Percentiles rank a stretch among this genome's conserved stretches.
Evolutionary conservation across 2,329 filamentous ascomycete species (phyloP).

Genomic region (Colletotrichum destructivum): DNA sequence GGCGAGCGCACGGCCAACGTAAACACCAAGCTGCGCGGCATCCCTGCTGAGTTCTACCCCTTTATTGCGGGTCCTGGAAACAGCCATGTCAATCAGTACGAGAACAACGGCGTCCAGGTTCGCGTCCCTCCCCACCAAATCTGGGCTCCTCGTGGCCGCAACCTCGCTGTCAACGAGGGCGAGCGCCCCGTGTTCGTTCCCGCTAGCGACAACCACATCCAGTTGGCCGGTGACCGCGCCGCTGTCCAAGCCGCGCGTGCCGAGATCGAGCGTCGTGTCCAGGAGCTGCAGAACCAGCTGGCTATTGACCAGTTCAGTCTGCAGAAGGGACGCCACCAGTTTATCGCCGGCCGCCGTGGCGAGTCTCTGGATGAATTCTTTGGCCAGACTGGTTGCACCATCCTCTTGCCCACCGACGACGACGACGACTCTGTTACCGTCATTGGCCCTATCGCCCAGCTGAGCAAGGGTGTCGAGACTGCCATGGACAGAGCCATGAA

Average conservation of each 20-base stretch:
- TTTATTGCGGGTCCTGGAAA: conserved; percentile 91
- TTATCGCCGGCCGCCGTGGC: conserved; percentile 90
- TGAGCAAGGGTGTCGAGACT: conserved; percentile 83
- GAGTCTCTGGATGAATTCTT: conserved; percentile 89
- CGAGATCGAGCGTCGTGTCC: conserved; percentile 84
- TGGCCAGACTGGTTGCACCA: conserved; percentile 88
- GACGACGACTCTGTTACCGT: conserved; percentile 89
- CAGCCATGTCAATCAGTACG: conserved; percentile 75
- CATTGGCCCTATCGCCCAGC: conserved; percentile 81
- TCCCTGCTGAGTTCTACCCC: conserved; percentile 94
- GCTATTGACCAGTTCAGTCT: conserved; percentile 85
- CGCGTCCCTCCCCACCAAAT: conserved; percentile 87
- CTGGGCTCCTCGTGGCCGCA: conserved; percentile 65
- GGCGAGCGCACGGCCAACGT: conserved; percentile 87
- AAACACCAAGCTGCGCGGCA: conserved; percentile 84
- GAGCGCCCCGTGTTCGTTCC: conserved; percentile 80
- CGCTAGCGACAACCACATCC: conserved; percentile 84
- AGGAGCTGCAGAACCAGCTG: conserved; percentile 82
- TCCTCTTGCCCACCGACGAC: conserved; percentile 83
- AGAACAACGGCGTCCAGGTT: conserved; percentile 84
- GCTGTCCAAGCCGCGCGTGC: conserved; percentile 86
- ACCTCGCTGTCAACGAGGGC: conserved; percentile 55
- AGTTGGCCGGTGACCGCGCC: conserved; percentile 86
- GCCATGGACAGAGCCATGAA: conserved; percentile 90
- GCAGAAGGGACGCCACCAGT: conserved; percentile 90